phyloP scores from a whole-genome alignment of 257 asterid species.

The Solanum stenotomum region DNA sequence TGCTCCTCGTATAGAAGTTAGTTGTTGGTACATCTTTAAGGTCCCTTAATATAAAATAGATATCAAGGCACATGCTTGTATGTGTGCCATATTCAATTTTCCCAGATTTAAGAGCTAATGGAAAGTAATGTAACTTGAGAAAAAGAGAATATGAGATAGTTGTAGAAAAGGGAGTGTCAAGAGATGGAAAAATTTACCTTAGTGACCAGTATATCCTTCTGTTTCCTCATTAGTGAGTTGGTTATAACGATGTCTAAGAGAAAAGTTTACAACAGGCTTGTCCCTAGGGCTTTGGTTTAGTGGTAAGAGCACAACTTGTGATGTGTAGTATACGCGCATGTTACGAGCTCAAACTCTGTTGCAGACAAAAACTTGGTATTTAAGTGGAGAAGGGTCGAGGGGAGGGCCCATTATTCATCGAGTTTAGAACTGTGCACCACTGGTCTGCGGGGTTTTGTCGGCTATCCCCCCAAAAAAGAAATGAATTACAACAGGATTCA shows the following conservation, averaged over 20 bases:
- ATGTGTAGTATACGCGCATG: neutral
- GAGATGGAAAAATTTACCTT: neutral
- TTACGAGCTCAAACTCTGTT: neutral
- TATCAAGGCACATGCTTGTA: neutral
- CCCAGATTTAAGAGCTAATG: neutral
- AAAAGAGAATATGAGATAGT: neutral
- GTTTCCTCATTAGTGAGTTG: neutral
- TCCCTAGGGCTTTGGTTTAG: neutral
- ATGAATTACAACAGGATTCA: neutral
- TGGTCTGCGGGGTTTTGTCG: neutral
- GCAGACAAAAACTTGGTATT: neutral
- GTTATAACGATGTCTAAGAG: neutral
- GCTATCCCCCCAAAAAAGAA: neutral
- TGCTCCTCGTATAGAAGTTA: neutral
- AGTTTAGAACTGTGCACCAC: neutral
- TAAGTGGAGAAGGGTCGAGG: neutral
- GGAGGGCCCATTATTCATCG: neutral
- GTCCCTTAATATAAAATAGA: neutral
- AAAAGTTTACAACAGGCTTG: neutral
- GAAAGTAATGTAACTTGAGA: neutral
- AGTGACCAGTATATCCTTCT: neutral
- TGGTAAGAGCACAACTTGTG: neutral
- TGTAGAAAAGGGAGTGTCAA: neutral
- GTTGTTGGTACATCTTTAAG: neutral
- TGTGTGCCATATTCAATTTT: neutral